Evolutionary conservation across 345 rosid species (phyloP), one percentile per base, ranked within the genome.

Genomic region (Hypericum perforatum): DNA sequence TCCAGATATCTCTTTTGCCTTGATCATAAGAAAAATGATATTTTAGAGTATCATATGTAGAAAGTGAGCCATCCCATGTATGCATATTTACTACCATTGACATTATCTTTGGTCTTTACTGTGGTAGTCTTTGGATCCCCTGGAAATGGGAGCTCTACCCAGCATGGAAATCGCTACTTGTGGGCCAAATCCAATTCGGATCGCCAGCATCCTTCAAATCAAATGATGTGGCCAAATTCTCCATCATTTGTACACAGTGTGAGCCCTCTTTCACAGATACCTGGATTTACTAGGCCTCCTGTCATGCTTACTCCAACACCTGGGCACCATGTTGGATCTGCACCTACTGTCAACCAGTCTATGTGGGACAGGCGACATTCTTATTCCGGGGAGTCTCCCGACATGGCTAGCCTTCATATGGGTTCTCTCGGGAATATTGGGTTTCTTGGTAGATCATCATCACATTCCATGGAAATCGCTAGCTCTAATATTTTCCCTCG

Each of bases 271-370:
- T 58, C 79, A n/a, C 84, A 68, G 58, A 64, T 78, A 60, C 76
- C 80, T 57, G 87, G 80, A 65, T 71, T 63, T 58, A 77, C 88
- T 52, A 74, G 83, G 66, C 85, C 94, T 42, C 60, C 94, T 42
- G 66, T 79, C 41, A 66, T 78, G 78, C 68, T 76, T 64, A 82
- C 75, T 54, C 81, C 96, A 45, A 77, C 76, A 58, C 55, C 65
- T 67, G 77, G 73, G 67, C 96, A 80, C 62, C 91, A 76, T 52
- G 76, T 86, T 59, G 94, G 97, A 65, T 94, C 99, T 37, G 92
- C 89, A 5, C 95, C 94, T 38, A 73, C 82, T 50, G 73, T 78
- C 56, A 80, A 79, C 71, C 74, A 80, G 38, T 76, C 86, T 60
- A 61, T 79, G 58, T 92, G 97, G 98, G 94, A 92, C 43, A 74